These are phyloP conservation scores for Geopyxis carbonaria DNA, from an alignment of 495 filamentous ascomycete species.

Conservation along the genomic window DNA sequence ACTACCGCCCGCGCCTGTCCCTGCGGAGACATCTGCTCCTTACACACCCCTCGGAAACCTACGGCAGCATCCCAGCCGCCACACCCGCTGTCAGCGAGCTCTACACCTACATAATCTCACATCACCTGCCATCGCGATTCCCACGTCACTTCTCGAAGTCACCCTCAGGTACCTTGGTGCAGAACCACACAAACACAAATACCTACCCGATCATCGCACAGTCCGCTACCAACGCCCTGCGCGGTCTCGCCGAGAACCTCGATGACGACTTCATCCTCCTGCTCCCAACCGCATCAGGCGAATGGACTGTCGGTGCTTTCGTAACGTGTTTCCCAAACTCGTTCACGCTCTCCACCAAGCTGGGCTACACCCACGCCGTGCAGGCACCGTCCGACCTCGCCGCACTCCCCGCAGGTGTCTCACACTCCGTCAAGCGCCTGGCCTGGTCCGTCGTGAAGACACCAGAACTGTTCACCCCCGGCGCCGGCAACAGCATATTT, in stretches of 20 bases:
- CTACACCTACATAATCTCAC: constrained; percentile 44
- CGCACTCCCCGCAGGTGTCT: constrained; percentile 31
- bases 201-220: constrained; percentile 19
- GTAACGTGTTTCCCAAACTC: constrained; percentile 56
- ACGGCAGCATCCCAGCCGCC: constrained; percentile 31
- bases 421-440: constrained; percentile 36
- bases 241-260: constrained; percentile 39
- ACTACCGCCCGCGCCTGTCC: constrained; percentile 39
- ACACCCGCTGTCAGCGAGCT: constrained; percentile 41
- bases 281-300: constrained; percentile 32
- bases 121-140: constrained; percentile 49
- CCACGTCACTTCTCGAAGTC: constrained; percentile 42
- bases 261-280: constrained; percentile 69
- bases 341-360: constrained; percentile 47
- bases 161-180: constrained; percentile 16
- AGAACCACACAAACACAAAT: constrained; percentile 18
- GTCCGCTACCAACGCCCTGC: constrained; percentile 26
- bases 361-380: constrained; percentile 44
- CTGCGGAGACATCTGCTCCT: constrained; percentile 37
- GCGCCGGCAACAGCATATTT: constrained; percentile 37
- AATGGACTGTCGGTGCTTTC: constrained; percentile 51
- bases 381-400: constrained; percentile 56
- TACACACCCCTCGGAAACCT: constrained; percentile 32
- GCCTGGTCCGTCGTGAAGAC: constrained; percentile 54
- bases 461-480: constrained; percentile 37